Evolutionary conservation across 805 yeast species (phyloP).

Genomic region (Yarrowia alimentaria): DNA sequence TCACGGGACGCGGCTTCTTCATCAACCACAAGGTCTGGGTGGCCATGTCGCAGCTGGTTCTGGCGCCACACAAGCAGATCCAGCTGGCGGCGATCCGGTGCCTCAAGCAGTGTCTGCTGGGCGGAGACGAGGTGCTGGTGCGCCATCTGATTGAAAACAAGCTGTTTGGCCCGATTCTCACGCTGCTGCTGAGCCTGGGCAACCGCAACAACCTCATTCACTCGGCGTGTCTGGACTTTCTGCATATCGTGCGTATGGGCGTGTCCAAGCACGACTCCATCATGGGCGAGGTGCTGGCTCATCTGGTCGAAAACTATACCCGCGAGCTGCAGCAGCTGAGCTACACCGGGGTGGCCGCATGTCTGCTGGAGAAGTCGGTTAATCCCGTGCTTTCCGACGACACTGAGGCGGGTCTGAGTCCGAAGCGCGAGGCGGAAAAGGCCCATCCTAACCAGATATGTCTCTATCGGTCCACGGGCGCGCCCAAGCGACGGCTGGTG

Average conservation of each 20-base stretch:
- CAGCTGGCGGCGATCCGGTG: slow-evolving; percentile 69
- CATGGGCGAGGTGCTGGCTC: slow-evolving; percentile 9
- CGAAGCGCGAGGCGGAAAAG: too few relatives aligned
- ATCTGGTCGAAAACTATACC: slow-evolving; percentile 8
- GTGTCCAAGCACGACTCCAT: slow-evolving; percentile 26
- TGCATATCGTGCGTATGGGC: slow-evolving; percentile 29
- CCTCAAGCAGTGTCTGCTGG: slow-evolving; percentile 55
- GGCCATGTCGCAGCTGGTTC: slow-evolving; percentile 54
- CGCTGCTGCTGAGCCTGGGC: slow-evolving; percentile 49
- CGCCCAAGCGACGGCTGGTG: background rate
- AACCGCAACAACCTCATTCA: slow-evolving; percentile 61
- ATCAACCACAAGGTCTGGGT: slow-evolving; percentile 56
- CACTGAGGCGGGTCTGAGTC: background rate
- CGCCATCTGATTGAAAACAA: slow-evolving; percentile 56
- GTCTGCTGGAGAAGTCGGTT: background rate
- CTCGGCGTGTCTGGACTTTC: slow-evolving; percentile 71
- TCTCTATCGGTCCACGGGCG: too few relatives aligned
- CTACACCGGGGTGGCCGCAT: slow-evolving; percentile 10
- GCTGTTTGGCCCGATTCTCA: slow-evolving; percentile 51
- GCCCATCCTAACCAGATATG: too few relatives aligned
- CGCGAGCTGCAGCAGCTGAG: slow-evolving; percentile 3
- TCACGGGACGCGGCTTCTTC: slow-evolving; percentile 59
- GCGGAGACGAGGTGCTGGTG: slow-evolving; percentile 61
- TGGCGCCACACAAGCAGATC: slow-evolving; percentile 49
- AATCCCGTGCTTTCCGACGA: background rate